These are phyloP conservation scores for Glutinoglossum americanum DNA, from an alignment of 495 filamentous ascomycete genomes.

Conservation along the genomic window DNA sequence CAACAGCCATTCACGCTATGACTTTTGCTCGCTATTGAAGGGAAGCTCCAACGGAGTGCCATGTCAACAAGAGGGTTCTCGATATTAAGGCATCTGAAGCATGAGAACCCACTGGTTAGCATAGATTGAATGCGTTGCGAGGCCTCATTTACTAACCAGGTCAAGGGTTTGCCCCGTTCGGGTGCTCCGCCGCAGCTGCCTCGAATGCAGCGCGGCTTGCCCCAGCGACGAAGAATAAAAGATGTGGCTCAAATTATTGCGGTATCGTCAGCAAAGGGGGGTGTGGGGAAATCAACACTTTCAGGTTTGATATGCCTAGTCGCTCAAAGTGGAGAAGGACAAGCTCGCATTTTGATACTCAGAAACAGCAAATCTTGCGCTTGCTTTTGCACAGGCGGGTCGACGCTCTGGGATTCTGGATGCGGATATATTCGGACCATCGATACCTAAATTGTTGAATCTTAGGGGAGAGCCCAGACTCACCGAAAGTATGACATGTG, in stretches of 20 bases:
- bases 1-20: no score
- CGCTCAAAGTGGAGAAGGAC: background rate
- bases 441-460: constrained; percentile 75
- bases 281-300: constrained; percentile 89
- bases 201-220: constrained; percentile 67
- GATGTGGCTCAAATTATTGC: constrained; percentile 74
- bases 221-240: constrained; percentile 53
- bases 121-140: background rate
- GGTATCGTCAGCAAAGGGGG: constrained; percentile 88
- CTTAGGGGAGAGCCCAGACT: constrained; percentile 52
- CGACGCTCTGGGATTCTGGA: constrained; percentile 74
- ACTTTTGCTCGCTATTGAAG: no score
- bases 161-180: constrained; percentile 58
- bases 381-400: constrained; percentile 62
- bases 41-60: no score
- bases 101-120: constrained; percentile 78
- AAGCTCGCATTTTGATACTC: background rate
- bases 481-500: constrained; percentile 27
- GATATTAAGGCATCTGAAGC: constrained; percentile 34
- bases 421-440: constrained; percentile 90
- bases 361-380: constrained; percentile 57
- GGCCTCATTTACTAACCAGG: background rate
- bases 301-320: constrained; percentile 30
- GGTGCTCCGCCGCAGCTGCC: constrained; percentile 51
- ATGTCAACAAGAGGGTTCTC: constrained; percentile 36